Evolutionary conservation across 768 basidiomycete genomes (phyloP).

Genomic region (Trametes meyenii): DNA sequence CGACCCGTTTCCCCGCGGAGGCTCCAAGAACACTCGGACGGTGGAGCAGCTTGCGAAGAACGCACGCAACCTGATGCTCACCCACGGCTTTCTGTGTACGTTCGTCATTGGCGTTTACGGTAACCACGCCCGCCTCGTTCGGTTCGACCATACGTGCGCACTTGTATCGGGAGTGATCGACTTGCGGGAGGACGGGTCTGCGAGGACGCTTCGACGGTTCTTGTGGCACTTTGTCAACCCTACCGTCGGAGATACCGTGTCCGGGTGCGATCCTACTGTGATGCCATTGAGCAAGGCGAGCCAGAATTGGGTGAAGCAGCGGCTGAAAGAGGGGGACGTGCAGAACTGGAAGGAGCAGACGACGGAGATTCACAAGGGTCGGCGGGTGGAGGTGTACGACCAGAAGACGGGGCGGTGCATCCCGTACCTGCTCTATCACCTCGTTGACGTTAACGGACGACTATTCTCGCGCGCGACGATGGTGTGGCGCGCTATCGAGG

Average conservation of each 20-base stretch:
- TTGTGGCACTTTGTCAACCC: conserved; percentile 23
- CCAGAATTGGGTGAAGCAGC: not conserved
- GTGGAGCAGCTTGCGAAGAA: conserved; percentile 14
- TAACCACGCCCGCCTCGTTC: conserved; percentile 2
- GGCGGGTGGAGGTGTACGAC: conserved; percentile 5
- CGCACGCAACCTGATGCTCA: conserved; percentile 20
- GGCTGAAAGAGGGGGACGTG: not conserved
- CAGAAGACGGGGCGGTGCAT: not conserved
- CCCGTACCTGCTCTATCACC: conserved; percentile 4
- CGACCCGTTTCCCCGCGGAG: not conserved
- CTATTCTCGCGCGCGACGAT: too few relatives aligned
- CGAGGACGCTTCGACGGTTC: not conserved
- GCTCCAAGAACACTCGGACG: not conserved
- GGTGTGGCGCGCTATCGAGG: too few relatives aligned
- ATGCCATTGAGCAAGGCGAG: not conserved
- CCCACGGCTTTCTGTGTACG: not conserved
- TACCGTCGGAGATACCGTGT: not conserved
- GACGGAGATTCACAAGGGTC: not conserved
- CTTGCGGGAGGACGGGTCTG: too few relatives aligned
- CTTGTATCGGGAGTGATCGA: too few relatives aligned
- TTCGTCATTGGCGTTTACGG: conserved; percentile 23
- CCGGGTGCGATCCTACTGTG: conserved; percentile 16
- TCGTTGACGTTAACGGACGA: too few relatives aligned
- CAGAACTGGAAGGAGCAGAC: not conserved
- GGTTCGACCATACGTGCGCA: conserved; percentile 20